These are phyloP conservation scores for Rubia peregrina DNA, from an alignment of 305 asterid genomes.

Conservation along the genomic window DNA sequence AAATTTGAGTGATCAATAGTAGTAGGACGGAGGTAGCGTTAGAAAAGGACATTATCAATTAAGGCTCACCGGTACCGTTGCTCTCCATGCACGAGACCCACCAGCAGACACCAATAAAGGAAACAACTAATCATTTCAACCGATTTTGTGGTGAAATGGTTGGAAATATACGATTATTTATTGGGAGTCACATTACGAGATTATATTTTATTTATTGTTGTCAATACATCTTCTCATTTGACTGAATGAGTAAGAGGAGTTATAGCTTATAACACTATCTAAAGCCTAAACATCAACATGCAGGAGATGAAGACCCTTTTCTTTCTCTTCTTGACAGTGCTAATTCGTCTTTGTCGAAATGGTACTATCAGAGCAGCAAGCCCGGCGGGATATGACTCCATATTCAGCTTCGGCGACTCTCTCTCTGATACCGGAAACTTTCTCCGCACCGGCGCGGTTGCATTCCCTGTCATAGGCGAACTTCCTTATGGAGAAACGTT, in stretches of 20 bases:
- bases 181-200: neutral
- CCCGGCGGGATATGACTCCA: constrained; percentile 19
- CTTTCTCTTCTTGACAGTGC: neutral
- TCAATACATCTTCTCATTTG: neutral
- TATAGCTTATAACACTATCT: neutral
- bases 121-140: neutral
- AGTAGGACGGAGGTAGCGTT: no score
- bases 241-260: neutral
- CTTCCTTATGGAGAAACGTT: constrained; percentile 71
- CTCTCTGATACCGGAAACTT: constrained; percentile 78
- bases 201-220: neutral
- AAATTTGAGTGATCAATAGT: no score
- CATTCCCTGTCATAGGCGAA: constrained; percentile 52
- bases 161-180: neutral
- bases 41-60: no score
- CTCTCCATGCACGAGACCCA: neutral
- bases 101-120: neutral
- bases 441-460: constrained; percentile 51
- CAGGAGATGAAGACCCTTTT: neutral
- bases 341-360: neutral
- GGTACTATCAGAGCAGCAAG: neutral
- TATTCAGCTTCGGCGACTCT: constrained; percentile 81
- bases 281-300: neutral
- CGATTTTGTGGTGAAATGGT: neutral
- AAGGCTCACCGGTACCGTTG: no score